Evolutionary conservation across 345 rosid genomes (phyloP), one percentile per base, ranked within the genome.

Genomic region (Salix exigua): DNA sequence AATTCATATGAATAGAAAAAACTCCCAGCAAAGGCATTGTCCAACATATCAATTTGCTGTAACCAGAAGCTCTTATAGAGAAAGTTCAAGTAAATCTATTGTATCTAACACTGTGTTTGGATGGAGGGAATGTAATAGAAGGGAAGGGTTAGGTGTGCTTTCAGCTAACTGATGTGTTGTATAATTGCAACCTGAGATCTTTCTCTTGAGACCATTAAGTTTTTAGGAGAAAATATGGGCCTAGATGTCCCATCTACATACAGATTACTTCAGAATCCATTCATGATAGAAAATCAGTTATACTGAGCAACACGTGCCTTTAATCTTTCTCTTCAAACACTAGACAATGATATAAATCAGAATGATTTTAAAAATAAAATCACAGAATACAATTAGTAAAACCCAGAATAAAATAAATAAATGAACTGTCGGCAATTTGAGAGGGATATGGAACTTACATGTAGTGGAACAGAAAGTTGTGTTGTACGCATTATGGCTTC

Each of bases 401-500:
- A 70, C 35, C 2, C 21, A 48, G 21, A 70, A 38, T 26, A 5
- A 71, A 33, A 31, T 51, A 10, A 13, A 42, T 51, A 35, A 0
- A 70, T 46, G n/a, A 31, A 25, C 9, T 44, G 18, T 26, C 23
- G 4, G 37, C 37, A 72, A 18, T 64, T 28, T 19, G 21, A 50
- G 46, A 67, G 75, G 62, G 40, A 66, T 2, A 61, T 35, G 67
- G 63, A 70, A 60, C 87, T 77, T 77, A 93, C 99, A 84, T 91
- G 90, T 65, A 96, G 82, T 26, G 99, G 98, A 82, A 90, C 89
- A 23, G 97, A 88, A 82, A 96, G 89, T 79, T 93, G 89, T 73
- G 99, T 84, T 37, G 99, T 92, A 1, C 97, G 94, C 82, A 96
- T 70, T 80, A 93, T 93, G 74, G 99, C 99, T 86, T 91, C 97